Evolutionary conservation across 768 basidiomycete species (phyloP), one percentile per base, ranked within the genome.

Genomic region (Lepiota venenata): DNA sequence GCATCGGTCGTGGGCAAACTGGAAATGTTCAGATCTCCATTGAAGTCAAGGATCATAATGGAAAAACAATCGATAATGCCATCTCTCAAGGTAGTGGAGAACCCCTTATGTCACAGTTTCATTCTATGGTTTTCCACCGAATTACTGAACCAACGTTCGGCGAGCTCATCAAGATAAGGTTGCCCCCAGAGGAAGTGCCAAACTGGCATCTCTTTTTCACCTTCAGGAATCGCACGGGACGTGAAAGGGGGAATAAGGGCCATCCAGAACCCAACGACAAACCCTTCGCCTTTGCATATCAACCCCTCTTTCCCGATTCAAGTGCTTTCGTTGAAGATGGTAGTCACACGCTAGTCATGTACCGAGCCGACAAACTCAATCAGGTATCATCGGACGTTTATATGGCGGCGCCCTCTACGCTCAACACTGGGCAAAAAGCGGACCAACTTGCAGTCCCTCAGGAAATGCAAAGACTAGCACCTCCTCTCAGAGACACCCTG

Each of bases 181-280:
- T 98, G 8, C 88, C 91, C 18, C 70, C 76, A 11, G 75, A 84
- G 8, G 80, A 82, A 7, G 77, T 86, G 37, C 84, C 85, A 2
- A 78, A 83, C 39, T 94, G 91, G 83, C 96, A 98, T 65, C 71
- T 98, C 12, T 98, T 96, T 78, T 91, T 98, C 72, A 92, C 92
- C 0, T 95, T 98, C 71, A 83, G 91, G 38, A 87, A 92, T 64
- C 86, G 87, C 36, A 73, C 71, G 41, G 78, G 77, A 11, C 70
- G 74, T 22, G 35, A 60, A 41, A 66, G 39, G 14, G 38, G 45
- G 20, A 62, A 67, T 52, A 76, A 71, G 37, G 69, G 70, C 43
- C 51, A 61, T 32, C 61, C 64, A 3, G 84, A 83, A 25, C 63
- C 62, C 2, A 64, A 72, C 2, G 93, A 95, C 42, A 79, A 81